Evolutionary conservation across 768 basidiomycete genomes (phyloP).

Genomic region (Tylopilus rubrobrunneus): DNA sequence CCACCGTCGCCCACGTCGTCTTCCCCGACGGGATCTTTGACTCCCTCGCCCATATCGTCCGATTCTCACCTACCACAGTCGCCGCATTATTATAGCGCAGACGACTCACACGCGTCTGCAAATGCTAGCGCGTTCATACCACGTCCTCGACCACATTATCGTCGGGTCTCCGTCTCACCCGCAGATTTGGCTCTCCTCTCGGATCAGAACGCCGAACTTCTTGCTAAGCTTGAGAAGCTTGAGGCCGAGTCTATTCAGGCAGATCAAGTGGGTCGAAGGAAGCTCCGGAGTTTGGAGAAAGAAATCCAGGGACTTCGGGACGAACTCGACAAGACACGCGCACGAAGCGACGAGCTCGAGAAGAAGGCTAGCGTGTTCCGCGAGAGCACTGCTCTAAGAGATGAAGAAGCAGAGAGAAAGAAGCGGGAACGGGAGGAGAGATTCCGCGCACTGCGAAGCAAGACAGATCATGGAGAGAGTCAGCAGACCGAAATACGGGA

Average conservation of each 20-base stretch:
- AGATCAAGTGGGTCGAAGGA: conserved; percentile 64
- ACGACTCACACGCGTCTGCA: conserved; percentile 24
- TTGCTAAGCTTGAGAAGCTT: conserved; percentile 69
- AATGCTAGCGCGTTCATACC: conserved; percentile 16
- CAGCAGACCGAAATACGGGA: conserved; percentile 40
- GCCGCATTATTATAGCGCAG: conserved; percentile 28
- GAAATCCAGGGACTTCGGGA: conserved; percentile 73
- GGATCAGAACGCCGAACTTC: conserved; percentile 81
- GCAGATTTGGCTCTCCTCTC: conserved; percentile 67
- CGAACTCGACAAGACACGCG: conserved; percentile 74
- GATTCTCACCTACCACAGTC: conserved; percentile 31
- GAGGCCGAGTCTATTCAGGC: conserved; percentile 65
- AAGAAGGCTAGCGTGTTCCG: conserved; percentile 50
- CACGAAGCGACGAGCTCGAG: conserved; percentile 67
- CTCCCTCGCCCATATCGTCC: conserved; percentile 24
- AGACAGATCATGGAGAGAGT: conserved; percentile 25
- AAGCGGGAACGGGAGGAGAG: conserved; percentile 45
- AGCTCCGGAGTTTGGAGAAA: conserved; percentile 69
- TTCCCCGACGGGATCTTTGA: conserved; percentile 24
- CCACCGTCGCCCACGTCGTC: conserved; percentile 43
- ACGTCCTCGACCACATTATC: conserved; percentile 24
- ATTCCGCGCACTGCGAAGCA: conserved; percentile 49
- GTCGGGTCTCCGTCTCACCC: conserved; percentile 60
- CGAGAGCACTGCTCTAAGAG: conserved; percentile 19
- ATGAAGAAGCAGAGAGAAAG: conserved; percentile 30